Evolutionary conservation across 164 flowering plant species (phyloP).

Genomic region (Nelumbo lutea): DNA sequence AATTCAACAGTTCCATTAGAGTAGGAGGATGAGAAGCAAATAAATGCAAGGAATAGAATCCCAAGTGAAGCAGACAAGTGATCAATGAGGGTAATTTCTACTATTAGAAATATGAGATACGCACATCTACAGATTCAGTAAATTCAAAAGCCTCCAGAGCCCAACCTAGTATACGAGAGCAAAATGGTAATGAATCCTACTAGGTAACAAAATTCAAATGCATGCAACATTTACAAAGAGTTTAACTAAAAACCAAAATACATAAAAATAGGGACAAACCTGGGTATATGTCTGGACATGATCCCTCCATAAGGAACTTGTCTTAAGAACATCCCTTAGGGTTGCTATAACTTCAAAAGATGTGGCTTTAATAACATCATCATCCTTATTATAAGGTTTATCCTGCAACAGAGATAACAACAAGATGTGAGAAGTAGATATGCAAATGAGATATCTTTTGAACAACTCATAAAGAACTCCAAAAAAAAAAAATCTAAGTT

Average conservation of each 20-base stretch:
- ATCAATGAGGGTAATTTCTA: no score
- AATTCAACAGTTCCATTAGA: no score
- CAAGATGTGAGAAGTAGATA: background rate
- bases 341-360: constrained; percentile 95
- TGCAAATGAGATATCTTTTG: background rate
- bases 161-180: no score
- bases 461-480: background rate
- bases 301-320: constrained; percentile 94
- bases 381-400: constrained; percentile 78
- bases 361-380: constrained; percentile 93
- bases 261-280: constrained; percentile 26
- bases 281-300: constrained; percentile 89
- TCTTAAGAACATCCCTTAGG: constrained; percentile 79
- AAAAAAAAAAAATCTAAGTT: background rate
- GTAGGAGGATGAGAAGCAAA: no score
- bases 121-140: no score
- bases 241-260: background rate
- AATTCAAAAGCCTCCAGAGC: no score
- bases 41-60: no score
- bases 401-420: constrained; percentile 49
- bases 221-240: background rate
- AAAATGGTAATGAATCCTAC: background rate
- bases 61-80: no score
- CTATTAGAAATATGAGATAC: no score
- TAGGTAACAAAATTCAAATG: background rate